A percentile compares a stretch with the other conserved stretches of the same genome.
Evolutionary conservation across 768 basidiomycete species (phyloP).

Genomic region (Leccinum longicurvipes): DNA sequence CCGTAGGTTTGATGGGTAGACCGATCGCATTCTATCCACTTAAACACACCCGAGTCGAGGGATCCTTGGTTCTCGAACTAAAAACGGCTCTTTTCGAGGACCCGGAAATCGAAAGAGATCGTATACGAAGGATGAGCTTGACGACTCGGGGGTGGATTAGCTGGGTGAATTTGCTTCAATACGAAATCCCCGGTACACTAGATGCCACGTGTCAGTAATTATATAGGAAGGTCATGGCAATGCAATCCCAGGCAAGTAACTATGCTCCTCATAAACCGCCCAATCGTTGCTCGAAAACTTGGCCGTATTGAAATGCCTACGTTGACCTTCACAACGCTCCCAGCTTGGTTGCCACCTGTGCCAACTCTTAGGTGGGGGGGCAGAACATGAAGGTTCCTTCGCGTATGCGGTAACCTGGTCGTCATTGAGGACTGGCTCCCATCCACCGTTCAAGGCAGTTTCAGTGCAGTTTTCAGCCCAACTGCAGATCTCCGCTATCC

Average conservation of each 20-base stretch:
- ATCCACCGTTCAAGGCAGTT: not conserved
- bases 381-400: not conserved
- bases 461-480: not conserved
- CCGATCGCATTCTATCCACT: constrained; percentile 33
- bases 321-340: not conserved
- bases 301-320: not conserved
- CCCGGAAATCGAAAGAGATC: constrained; percentile 52
- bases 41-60: not conserved
- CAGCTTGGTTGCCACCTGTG: not conserved
- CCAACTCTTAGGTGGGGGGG: not conserved
- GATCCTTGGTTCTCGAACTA: constrained; percentile 34
- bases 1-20: constrained; percentile 37
- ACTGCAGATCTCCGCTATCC: not conserved
- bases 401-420: not conserved
- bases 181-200: no score
- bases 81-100: constrained; percentile 53
- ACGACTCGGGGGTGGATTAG: no score
- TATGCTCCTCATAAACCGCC: not conserved
- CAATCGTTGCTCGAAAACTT: not conserved
- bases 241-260: no score
- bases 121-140: constrained; percentile 42
- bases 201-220: no score
- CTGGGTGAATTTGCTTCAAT: no score
- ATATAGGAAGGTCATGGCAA: no score
- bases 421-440: not conserved